These are phyloP conservation scores for Pelargonium cotyledonis DNA, from an alignment of 441 rosid genomes.

Conservation along the genomic window DNA sequence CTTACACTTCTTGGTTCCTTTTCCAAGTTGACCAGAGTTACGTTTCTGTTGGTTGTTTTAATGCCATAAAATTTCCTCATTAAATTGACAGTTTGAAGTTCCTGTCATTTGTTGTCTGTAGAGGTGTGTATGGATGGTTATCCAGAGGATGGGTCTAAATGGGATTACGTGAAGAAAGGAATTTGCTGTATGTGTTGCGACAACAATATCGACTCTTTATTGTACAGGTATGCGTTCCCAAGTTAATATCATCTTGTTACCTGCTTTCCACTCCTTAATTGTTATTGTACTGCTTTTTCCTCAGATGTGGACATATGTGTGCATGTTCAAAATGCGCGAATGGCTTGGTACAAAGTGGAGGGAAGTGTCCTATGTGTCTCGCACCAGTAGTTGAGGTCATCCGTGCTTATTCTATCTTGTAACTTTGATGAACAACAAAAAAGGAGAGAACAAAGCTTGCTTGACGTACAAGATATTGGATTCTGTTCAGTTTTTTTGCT, in stretches of 20 bases:
- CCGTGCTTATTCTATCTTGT: conserved; percentile 68
- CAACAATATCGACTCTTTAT: conserved; percentile 61
- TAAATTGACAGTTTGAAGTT: neutral
- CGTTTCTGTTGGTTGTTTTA: neutral
- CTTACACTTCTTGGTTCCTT: neutral
- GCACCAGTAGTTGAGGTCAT: conserved; percentile 84
- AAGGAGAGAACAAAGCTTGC: conserved; percentile 7
- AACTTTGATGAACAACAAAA: conserved; percentile 16
- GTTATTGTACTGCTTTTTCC: neutral
- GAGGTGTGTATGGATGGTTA: conserved; percentile 34
- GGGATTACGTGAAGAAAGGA: conserved; percentile 81
- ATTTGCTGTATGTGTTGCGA: conserved; percentile 68
- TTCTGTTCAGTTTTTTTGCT: conserved; percentile 18
- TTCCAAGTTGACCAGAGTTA: neutral
- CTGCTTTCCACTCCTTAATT: neutral
- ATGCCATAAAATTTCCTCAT: neutral
- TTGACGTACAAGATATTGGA: conserved; percentile 17
- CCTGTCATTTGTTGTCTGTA: conserved; percentile 23
- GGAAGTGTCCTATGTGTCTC: conserved; percentile 90
- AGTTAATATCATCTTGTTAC: neutral
- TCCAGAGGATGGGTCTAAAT: conserved; percentile 45
- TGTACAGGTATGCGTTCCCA: conserved; percentile 56
- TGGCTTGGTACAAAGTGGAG: conserved; percentile 60
- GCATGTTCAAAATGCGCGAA: conserved; percentile 75
- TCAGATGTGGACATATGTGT: conserved; percentile 97